phyloP scores from a whole-genome alignment of 1,139 yeast genomes.

The Suhomyces bolitotheri region DNA sequence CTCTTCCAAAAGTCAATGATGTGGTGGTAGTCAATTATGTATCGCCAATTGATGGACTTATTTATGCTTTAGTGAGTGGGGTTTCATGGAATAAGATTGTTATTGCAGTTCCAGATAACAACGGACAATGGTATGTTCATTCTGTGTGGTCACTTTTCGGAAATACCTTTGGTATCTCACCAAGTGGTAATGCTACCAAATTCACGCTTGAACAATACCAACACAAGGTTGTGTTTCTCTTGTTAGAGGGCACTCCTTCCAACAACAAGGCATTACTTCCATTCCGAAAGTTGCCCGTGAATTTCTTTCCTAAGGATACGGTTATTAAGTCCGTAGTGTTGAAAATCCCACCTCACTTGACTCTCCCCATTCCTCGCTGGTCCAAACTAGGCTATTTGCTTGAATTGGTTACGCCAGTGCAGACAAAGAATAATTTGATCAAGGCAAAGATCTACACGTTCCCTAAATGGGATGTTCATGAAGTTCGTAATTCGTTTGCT shows the following conservation, averaged over 20 bases:
- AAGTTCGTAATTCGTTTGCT: conserved; percentile 28
- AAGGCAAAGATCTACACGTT: conserved; percentile 30
- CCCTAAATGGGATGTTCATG: conserved; percentile 18
- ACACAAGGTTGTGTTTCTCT: conserved; percentile 45
- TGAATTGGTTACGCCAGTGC: conserved; percentile 27
- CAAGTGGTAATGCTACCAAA: conserved; percentile 13
- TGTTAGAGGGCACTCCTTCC: conserved; percentile 70
- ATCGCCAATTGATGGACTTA: conserved; percentile 55
- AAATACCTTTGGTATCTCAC: conserved; percentile 27
- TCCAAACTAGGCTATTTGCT: conserved; percentile 25
- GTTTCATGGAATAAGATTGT: conserved; percentile 31
- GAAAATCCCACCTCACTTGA: conserved; percentile 39
- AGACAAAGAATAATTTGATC: conserved; percentile 20
- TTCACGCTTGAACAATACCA: conserved; percentile 24
- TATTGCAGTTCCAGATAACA: conserved; percentile 46
- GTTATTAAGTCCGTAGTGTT: conserved; percentile 46
- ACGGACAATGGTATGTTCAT: conserved; percentile 38
- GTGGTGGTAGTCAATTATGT: conserved; percentile 54
- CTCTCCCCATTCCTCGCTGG: conserved; percentile 35
- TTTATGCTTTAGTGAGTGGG: conserved; percentile 31
- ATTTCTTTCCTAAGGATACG: conserved; percentile 16
- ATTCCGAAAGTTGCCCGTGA: conserved; percentile 24
- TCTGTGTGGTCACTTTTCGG: conserved; percentile 37
- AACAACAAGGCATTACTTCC: conserved; percentile 63
- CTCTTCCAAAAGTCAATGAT: conserved; percentile 44